Conservation (phyloP, 768 basidiomycete species). For the Lactarius deliciosus region DNA sequence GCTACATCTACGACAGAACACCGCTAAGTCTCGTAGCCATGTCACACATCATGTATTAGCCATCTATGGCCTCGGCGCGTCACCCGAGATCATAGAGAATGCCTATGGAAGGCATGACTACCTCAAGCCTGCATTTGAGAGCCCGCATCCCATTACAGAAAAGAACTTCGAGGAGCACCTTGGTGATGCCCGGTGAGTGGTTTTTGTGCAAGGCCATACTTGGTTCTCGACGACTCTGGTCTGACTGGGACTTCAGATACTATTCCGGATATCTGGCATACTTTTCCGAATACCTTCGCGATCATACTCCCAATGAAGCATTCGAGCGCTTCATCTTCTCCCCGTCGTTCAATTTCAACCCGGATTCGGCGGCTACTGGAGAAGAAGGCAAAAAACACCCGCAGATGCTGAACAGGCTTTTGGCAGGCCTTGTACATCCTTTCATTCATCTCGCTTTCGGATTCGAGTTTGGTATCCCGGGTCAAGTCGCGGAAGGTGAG, state of each 20-base stretch:
- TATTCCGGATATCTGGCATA: slow-evolving; percentile 59
- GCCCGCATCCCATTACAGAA: slow-evolving; percentile 47
- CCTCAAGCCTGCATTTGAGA: slow-evolving; percentile 40
- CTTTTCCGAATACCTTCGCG: slow-evolving; percentile 45
- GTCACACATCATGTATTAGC: slow-evolving; percentile 57
- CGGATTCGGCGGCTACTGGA: slow-evolving; percentile 24
- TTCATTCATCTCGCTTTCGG: slow-evolving; percentile 65
- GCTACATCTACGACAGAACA: background rate
- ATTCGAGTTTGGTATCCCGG: slow-evolving; percentile 58
- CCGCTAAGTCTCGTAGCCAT: slow-evolving; percentile 42
- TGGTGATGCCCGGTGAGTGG: slow-evolving; percentile 52
- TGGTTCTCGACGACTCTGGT: background rate
- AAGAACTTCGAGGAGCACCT: slow-evolving; percentile 56
- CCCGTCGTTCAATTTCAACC: slow-evolving; percentile 45
- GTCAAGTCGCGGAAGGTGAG: slow-evolving; percentile 61
- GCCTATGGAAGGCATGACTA: slow-evolving; percentile 46
- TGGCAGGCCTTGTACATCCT: slow-evolving; percentile 60
- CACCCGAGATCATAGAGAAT: slow-evolving; percentile 41
- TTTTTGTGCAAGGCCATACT: background rate
- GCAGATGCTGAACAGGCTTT: slow-evolving; percentile 56
- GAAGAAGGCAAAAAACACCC: slow-evolving; percentile 39
- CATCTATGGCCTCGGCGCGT: slow-evolving; percentile 60
- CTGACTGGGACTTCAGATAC: slow-evolving; percentile 44
- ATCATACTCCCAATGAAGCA: slow-evolving; percentile 44
- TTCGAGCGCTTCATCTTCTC: slow-evolving; percentile 69